Evolutionary conservation across 345 rosid genomes (phyloP).

Genomic region (Eucalyptus erythrocorys): DNA sequence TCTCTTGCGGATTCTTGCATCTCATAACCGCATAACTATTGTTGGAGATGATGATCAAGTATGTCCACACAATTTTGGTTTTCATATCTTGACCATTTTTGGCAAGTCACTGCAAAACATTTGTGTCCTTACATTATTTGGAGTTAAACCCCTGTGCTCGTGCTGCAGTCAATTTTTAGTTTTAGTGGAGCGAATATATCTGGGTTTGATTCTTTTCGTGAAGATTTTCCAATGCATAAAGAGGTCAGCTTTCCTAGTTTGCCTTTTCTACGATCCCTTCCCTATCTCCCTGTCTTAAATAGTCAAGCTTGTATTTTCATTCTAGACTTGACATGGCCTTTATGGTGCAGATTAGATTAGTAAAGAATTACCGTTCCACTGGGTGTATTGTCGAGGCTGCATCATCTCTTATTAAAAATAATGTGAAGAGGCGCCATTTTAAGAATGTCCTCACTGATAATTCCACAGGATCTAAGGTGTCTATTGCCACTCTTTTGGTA

Average conservation of each 20-base stretch:
- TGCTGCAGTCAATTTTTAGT: slow-evolving; percentile 81
- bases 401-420: slow-evolving; percentile 64
- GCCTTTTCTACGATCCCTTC: neutral
- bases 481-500: neutral
- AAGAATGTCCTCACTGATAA: slow-evolving; percentile 72
- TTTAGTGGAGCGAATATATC: slow-evolving; percentile 89
- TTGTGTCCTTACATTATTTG: neutral
- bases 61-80: neutral
- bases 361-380: slow-evolving; percentile 78
- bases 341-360: slow-evolving; percentile 59
- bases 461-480: slow-evolving; percentile 81
- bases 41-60: slow-evolving; percentile 99
- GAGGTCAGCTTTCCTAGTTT: slow-evolving; percentile 34
- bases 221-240: slow-evolving; percentile 63
- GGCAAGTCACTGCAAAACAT: neutral
- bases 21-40: slow-evolving; percentile 64
- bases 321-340: neutral
- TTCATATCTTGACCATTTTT: neutral
- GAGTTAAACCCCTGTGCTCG: neutral
- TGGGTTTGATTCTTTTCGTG: slow-evolving; percentile 87
- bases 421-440: slow-evolving; percentile 47
- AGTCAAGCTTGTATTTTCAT: neutral
- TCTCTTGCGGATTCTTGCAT: slow-evolving; percentile 57
- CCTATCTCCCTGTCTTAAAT: neutral
- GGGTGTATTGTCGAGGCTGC: slow-evolving; percentile 92